A percentile compares a stretch with the other conserved stretches of the same genome.
phyloP scores from a whole-genome alignment of 2,329 filamentous ascomycete genomes.

The Botrytis pseudocinerea region DNA sequence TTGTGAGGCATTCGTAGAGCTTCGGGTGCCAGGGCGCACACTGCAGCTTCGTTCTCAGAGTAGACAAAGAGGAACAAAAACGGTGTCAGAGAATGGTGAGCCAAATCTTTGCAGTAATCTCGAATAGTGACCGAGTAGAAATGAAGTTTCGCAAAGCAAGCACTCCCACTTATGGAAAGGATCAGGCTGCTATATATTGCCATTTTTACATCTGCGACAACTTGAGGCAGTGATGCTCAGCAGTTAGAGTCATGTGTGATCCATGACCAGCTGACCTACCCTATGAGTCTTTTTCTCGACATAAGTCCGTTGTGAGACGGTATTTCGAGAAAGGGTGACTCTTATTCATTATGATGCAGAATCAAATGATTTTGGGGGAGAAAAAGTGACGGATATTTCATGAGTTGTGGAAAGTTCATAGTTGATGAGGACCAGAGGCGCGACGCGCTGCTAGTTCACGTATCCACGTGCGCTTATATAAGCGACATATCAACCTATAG shows the following conservation, averaged over 20 bases:
- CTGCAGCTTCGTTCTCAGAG: neutral
- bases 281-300: neutral
- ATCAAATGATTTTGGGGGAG: neutral
- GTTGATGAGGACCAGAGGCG: neutral
- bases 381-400: neutral
- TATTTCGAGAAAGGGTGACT: neutral
- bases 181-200: neutral
- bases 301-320: neutral
- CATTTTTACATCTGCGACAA: neutral
- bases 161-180: neutral
- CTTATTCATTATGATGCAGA: neutral
- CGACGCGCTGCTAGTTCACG: neutral
- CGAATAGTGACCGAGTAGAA: neutral
- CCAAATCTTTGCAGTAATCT: neutral
- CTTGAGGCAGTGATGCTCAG: slow-evolving; percentile 17
- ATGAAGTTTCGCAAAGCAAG: neutral
- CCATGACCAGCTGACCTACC: slow-evolving; percentile 17
- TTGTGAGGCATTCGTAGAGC: neutral
- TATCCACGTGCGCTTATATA: neutral
- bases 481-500: neutral
- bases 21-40: neutral
- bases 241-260: slow-evolving; percentile 16
- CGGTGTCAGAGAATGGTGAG: neutral
- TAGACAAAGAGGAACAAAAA: neutral
- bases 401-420: neutral